These are phyloP conservation scores for Chlamydomonas eustigma DNA, from an alignment of 139 green algal species.

Conservation along the genomic window DNA sequence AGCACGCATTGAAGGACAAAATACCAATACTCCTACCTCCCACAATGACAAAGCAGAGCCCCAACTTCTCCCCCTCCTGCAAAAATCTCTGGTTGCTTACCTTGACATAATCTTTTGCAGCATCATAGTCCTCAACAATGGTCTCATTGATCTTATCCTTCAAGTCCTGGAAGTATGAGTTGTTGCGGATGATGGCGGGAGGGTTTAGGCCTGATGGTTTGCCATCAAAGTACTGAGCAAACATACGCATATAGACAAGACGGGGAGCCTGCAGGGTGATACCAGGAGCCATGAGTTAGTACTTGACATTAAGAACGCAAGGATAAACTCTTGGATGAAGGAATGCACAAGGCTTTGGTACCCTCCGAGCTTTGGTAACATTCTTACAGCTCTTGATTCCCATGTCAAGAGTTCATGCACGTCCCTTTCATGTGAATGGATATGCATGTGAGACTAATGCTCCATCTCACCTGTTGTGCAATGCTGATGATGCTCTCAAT, in stretches of 20 bases:
- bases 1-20: too few relatives aligned
- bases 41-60: too few relatives aligned
- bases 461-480: constrained; percentile 32
- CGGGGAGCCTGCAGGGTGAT: constrained; percentile 33
- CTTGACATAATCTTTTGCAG: constrained; percentile 50
- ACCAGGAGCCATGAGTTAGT: too few relatives aligned
- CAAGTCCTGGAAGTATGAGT: constrained; percentile 36
- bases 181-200: constrained; percentile 56
- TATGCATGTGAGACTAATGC: neutral
- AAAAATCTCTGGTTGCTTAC: too few relatives aligned
- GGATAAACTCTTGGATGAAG: too few relatives aligned
- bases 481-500: constrained; percentile 57
- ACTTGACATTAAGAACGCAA: too few relatives aligned
- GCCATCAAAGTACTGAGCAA: constrained; percentile 62
- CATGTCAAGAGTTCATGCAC: too few relatives aligned
- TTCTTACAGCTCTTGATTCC: too few relatives aligned
- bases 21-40: too few relatives aligned
- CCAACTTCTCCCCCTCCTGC: too few relatives aligned
- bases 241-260: constrained; percentile 69
- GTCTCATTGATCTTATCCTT: constrained; percentile 28
- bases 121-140: constrained; percentile 49
- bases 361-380: too few relatives aligned
- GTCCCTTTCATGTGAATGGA: neutral
- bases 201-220: constrained; percentile 64
- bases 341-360: too few relatives aligned